Conservation (phyloP, 345 rosid genomes). For the Gossypium bickii region DNA sequence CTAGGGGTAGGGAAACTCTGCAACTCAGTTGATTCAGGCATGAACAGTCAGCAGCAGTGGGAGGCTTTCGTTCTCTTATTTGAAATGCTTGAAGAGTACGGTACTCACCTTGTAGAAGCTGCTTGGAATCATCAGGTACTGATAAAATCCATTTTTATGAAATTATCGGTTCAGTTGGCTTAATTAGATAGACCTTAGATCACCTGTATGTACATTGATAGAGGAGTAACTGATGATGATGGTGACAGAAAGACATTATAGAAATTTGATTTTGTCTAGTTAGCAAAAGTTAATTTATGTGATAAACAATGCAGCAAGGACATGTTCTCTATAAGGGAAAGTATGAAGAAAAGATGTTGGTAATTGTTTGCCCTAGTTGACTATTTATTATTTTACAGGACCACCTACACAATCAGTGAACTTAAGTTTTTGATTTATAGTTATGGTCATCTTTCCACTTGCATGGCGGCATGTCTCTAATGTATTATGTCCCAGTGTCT, state of each 20-base stretch:
- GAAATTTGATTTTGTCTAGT: not conserved
- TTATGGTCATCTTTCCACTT: constrained; percentile 1
- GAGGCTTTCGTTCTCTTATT: constrained; percentile 77
- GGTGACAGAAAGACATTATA: not conserved
- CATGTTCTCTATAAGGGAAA: not conserved
- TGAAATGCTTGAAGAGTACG: constrained; percentile 95
- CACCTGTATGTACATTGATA: not conserved
- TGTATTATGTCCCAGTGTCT: not conserved
- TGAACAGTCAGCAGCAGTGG: constrained; percentile 64
- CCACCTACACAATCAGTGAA: not conserved
- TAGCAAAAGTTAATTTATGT: not conserved
- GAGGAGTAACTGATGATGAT: not conserved
- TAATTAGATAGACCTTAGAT: not conserved
- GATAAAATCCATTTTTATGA: not conserved
- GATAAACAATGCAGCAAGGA: not conserved
- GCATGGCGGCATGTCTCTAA: not conserved
- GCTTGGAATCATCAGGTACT: constrained; percentile 94
- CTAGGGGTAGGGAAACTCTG: constrained; percentile 68
- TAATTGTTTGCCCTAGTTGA: not conserved
- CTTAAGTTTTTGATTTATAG: not conserved
- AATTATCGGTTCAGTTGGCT: constrained; percentile 8
- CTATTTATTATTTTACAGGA: not conserved
- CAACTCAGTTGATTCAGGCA: constrained; percentile 40
- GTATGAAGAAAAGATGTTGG: not conserved
- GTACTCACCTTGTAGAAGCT: constrained; percentile 95